Base-by-base conservation (phyloP, 208 protist genomes). In the Porcisia hertigi region DNA sequence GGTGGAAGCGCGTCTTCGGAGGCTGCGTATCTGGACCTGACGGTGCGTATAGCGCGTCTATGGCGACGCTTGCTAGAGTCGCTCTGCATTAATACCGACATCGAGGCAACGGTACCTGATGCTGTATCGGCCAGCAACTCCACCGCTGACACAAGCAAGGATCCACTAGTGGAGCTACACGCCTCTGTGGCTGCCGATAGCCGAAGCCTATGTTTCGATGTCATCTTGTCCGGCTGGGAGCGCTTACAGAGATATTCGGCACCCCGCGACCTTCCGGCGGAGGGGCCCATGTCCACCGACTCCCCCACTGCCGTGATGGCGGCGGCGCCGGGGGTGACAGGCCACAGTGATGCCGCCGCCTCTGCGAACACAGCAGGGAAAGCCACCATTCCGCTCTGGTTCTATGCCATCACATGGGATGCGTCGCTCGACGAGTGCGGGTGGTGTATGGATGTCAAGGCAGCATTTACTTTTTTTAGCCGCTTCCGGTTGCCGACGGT, bases 401-500 rank as follows among this genome's bases (percentile, higher is more conserved):
- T 94, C 70, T 97, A 91, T 75, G 90, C 93, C 72, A 41, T 95
- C 64, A 94, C 91, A 1, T 73, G 67, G 30, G 75, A 90, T 67
- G 71, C 43, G 1, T 16, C 79, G 34, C 73, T 88, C 18, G 80
- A 85, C 8, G 58, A 67, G 34, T 25, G 69, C 16, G 90, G 90
- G 12, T 81, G 94, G 49, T 95, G 91, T 71, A 65, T 94, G 62
- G 85, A 83, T 16, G 80, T 88, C 67, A 58, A 55, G 23, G 71
- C 55, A 1, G 80, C 85, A 8, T 76, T 82, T 41, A 67, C 18
- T 70, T 82, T 91, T 36, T 89, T 95, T 63, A 62, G 62, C 11
- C 70, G 47, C 49, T 88, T 83, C 72, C 74, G 77, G 55, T 85
- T 97, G n/a, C 82, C 76, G 20, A 77, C 80, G 5, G 86, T 83